Conservation (phyloP, 176 grass and related monocot genomes). For the Avena eriantha region DNA sequence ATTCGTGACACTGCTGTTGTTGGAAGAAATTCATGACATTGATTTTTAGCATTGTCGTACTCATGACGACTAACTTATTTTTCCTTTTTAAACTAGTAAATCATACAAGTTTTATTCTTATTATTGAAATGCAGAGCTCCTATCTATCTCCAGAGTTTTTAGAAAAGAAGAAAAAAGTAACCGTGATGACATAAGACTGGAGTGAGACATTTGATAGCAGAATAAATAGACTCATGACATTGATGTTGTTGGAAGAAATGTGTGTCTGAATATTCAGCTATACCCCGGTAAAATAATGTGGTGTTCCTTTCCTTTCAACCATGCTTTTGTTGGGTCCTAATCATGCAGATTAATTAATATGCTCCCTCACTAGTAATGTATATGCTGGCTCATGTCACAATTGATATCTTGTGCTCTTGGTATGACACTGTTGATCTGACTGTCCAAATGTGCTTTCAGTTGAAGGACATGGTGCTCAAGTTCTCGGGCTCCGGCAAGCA, state of each 20-base stretch:
- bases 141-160: not conserved
- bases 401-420: not conserved
- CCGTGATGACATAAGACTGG: not conserved
- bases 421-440: slow-evolving; percentile 11
- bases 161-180: not conserved
- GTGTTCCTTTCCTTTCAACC: not conserved
- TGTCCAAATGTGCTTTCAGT: slow-evolving; percentile 58
- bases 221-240: not conserved
- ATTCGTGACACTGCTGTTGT: too few species aligned
- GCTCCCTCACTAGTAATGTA: not conserved
- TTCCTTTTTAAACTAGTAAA: too few species aligned
- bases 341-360: not conserved
- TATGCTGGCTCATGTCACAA: not conserved
- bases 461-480: slow-evolving; percentile 99
- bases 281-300: not conserved
- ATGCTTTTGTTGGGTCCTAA: slow-evolving; percentile 4
- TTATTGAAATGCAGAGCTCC: too few species aligned
- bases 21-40: not conserved
- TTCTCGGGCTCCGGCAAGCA: slow-evolving; percentile 83
- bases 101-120: too few species aligned
- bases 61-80: too few species aligned
- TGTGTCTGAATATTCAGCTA: not conserved
- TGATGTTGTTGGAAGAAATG: not conserved
- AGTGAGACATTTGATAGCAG: not conserved
- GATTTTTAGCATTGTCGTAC: not conserved